Conservation (phyloP, 75 land plant species). For the Cunninghamia lanceolata region DNA sequence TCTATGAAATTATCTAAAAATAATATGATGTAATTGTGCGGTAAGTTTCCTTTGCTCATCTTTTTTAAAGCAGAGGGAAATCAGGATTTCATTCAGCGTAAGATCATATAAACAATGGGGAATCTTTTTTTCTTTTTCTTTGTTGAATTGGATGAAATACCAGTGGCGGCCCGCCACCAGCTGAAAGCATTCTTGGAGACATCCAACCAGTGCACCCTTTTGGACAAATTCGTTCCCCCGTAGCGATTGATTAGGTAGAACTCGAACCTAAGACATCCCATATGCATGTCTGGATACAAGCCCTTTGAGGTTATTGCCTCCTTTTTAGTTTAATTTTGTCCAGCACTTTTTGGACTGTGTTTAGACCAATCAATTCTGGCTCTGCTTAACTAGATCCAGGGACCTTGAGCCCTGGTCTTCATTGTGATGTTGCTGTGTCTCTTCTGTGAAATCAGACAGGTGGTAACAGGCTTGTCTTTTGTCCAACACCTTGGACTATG, state of each 20-base stretch:
- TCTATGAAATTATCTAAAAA: background rate
- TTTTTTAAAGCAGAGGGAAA: background rate
- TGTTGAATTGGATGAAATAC: background rate
- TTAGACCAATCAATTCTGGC: background rate
- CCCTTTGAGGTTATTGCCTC: background rate
- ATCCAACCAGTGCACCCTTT: background rate
- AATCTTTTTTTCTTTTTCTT: background rate
- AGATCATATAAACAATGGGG: background rate
- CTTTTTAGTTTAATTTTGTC: background rate
- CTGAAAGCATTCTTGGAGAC: background rate
- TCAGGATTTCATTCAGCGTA: background rate
- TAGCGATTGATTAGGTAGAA: no score
- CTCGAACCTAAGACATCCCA: no score
- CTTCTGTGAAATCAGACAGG: background rate
- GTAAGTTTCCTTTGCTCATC: background rate
- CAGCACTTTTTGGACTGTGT: background rate
- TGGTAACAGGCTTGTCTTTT: background rate
- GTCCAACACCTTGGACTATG: background rate
- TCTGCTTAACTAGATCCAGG: background rate
- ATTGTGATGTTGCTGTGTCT: background rate
- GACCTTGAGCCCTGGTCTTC: background rate
- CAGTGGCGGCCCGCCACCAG: background rate
- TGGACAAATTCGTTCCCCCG: background rate
- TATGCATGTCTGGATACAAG: background rate
- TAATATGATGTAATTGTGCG: no score